Evolutionary conservation across 192 early-diverging fungal species (phyloP), one percentile per base, ranked within the genome.

Genomic region (Mortierella antarctica): DNA sequence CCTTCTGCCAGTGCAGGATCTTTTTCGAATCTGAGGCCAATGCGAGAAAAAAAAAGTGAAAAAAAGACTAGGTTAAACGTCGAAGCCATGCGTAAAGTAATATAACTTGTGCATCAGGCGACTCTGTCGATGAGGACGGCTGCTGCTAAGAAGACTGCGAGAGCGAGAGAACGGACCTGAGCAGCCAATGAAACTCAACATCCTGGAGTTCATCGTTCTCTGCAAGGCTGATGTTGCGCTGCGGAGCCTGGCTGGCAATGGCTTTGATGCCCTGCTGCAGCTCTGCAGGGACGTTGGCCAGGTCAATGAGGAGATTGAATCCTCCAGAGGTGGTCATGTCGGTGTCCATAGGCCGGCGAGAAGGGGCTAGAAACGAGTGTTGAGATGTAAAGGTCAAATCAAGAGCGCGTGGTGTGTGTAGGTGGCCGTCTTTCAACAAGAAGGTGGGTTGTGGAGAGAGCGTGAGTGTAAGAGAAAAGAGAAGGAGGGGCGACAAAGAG

Each of bases 271-370:
- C 75, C 14, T 59, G 63, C 31, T 71, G 69, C 15, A 79, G 58
- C 51, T 79, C 75, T 13, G 62, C 57, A 23, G 75, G 75, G 15
- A 79, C 67, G n/a, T 65, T 48, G 23, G 75, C 75, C 6, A 79
- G 69, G 69, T 79, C 75, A 40, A 79, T 79, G 39, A 70, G 58
- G 46, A 79, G 49, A 52, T 71, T 71, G 63, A 65, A 66, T 63
- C 75, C 75, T 21, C 75, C 75, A 59, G 75, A 79, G 31, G 47
- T 79, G 51, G 68, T 70, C 75, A 79, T 79, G 75, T 79, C 75
- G 15, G 75, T 70, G 75, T 79, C 75, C 69, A 70, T 70, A 44
- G 41, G 44, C 31, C 31, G 31, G 31, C 31, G 31, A 31, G 41
- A 42, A 23, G 21, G 39, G 40, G n/a, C n/a, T 1, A 56, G 54